Base-by-base conservation (phyloP, 164 flowering plant genomes). In the Tetracentron sinense region DNA sequence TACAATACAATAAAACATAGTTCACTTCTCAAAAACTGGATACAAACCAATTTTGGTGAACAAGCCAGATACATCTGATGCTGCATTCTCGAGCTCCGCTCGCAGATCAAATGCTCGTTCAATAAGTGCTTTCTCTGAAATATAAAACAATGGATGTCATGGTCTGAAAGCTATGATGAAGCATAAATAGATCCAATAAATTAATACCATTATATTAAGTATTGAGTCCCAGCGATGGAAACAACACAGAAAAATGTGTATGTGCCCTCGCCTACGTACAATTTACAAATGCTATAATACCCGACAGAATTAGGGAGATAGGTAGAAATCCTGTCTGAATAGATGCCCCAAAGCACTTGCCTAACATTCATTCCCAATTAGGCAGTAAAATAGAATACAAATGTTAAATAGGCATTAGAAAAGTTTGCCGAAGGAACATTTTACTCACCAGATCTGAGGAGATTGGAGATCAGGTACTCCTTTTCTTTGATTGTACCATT, bases 21-120 rank as follows among this genome's bases (percentile, higher is more conserved):
- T 27, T 8, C 4, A 42, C 19, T 20, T 21, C n/a, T n/a, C 21
- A 23, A 25, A 49, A 42, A 3, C 28, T 30, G 55, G 56, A 22
- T 14, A 76, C 89, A 25, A 28, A 92, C 99, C 98, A 71, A 95
- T 92, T 81, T 90, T 95, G 35, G 85, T 69, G 73, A 85, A 90
- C 68, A 95, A 75, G 63, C 78, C 77, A 20, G 96, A 85, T 21
- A 95, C 88, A 72, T 95, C 99, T 35, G 90, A 84, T 69, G 98
- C 85, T 60, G 97, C 95, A 75, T 76, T 87, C 75, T 90, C 97
- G 65, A 95, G 77, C 78, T 92, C 97, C 55, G 82, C 65, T 51
- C 89, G 88, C 63, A 95, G 92, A 61, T 86, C 97, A 71, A 87
- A 63, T 72, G 98, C 91, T 58, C 77, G 87, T 60, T 95, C 97